Evolutionary conservation across 352 stramenopile species (phyloP).

Genomic region (Globisporangium nodosum): DNA sequence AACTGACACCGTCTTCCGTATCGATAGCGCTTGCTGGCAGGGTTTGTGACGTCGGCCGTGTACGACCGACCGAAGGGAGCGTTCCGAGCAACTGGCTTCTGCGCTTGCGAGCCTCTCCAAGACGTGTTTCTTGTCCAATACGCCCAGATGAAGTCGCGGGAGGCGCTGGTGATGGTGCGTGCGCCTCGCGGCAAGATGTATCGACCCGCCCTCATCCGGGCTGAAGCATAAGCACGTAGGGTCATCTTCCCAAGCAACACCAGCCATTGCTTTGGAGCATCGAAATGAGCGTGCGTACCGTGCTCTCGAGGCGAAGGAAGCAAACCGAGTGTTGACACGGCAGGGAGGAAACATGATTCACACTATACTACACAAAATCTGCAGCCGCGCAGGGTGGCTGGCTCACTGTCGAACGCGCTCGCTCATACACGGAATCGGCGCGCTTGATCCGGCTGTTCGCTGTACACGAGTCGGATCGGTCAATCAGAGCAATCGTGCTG

Average conservation of each 20-base stretch:
- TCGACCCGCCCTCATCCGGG: conserved; percentile 26
- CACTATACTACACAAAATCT: conserved; percentile 12
- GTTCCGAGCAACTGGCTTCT: conserved; percentile 60
- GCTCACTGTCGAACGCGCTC: neutral
- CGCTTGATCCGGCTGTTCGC: neutral
- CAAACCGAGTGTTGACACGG: neutral
- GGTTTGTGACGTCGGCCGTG: conserved; percentile 69
- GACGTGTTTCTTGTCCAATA: conserved; percentile 35
- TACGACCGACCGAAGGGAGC: conserved; percentile 70
- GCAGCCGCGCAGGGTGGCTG: neutral
- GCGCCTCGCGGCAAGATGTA: conserved; percentile 40
- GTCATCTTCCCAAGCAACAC: no score
- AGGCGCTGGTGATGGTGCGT: conserved; percentile 43
- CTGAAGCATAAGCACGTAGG: neutral
- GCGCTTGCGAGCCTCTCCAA: conserved; percentile 57
- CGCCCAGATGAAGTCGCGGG: neutral
- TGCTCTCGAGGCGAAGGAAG: neutral
- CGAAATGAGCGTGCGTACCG: neutral
- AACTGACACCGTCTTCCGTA: neutral
- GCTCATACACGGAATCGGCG: neutral
- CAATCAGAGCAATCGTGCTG: conserved; percentile 11
- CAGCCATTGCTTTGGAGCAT: no score
- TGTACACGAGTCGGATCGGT: neutral
- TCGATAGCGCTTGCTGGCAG: conserved; percentile 35
- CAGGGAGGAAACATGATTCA: neutral